Conservation (phyloP, 2,329 filamentous ascomycete species). For the Alternaria sp. region DNA sequence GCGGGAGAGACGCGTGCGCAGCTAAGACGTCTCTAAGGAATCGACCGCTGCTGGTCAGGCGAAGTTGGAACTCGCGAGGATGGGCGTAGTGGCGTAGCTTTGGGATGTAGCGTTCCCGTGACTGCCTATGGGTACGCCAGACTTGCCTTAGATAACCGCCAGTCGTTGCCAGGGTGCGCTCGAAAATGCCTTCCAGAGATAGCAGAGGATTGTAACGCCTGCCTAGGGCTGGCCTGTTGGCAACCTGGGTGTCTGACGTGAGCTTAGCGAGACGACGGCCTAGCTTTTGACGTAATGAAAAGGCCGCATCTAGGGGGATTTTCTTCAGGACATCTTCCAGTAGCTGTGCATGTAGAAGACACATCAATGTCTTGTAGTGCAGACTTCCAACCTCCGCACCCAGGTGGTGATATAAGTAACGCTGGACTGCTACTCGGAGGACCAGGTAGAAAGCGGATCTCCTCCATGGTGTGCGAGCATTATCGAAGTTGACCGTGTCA, state of each 20-base stretch:
- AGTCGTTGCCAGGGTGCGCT: slow-evolving; percentile 16
- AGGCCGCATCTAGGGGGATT: slow-evolving; percentile 46
- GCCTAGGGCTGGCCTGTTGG: background rate
- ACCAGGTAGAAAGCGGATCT: slow-evolving; percentile 68
- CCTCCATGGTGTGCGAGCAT: slow-evolving; percentile 64
- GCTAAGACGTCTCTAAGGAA: slow-evolving; percentile 7
- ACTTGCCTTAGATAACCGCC: slow-evolving; percentile 20
- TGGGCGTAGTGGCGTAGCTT: slow-evolving; percentile 49
- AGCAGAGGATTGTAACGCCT: background rate
- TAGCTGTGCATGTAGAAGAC: slow-evolving; percentile 55
- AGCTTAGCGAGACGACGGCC: slow-evolving; percentile 65
- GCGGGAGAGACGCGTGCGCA: background rate
- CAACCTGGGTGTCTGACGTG: slow-evolving; percentile 48
- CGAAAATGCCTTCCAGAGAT: slow-evolving; percentile 15
- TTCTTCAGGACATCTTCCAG: slow-evolving; percentile 48
- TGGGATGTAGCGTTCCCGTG: slow-evolving; percentile 49
- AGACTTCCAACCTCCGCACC: slow-evolving; percentile 53
- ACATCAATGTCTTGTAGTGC: slow-evolving; percentile 66
- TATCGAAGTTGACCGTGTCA: slow-evolving; percentile 65
- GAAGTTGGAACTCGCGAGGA: slow-evolving; percentile 19
- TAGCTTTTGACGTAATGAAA: slow-evolving; percentile 59
- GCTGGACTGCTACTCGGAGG: slow-evolving; percentile 63
- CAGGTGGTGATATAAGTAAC: slow-evolving; percentile 55
- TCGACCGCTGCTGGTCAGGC: slow-evolving; percentile 26
- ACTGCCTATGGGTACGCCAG: slow-evolving; percentile 28